Conservation (phyloP, 768 basidiomycete genomes). For the Russula emetica region DNA sequence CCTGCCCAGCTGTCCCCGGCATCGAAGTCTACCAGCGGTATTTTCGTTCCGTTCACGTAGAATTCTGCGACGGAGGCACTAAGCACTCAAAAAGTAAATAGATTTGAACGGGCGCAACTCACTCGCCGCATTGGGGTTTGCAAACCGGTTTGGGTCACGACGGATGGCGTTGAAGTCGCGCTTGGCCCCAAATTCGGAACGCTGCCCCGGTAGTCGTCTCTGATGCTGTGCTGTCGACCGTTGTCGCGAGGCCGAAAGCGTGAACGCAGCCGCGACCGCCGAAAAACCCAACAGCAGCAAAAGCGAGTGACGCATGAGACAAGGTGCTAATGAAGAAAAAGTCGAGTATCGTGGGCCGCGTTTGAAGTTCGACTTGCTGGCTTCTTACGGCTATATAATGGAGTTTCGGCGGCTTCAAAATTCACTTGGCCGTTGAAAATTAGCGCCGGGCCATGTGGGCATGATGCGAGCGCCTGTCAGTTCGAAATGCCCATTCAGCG, state of each 20-base stretch:
- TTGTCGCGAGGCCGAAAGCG: background rate
- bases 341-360: background rate
- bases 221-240: background rate
- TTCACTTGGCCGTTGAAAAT: no score
- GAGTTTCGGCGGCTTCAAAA: background rate
- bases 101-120: slow-evolving; percentile 1
- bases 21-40: slow-evolving; percentile 27
- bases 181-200: background rate
- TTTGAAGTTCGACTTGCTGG: no score
- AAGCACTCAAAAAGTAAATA: background rate
- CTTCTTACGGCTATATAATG: slow-evolving; percentile 14
- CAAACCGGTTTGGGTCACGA: background rate
- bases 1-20: slow-evolving; percentile 27
- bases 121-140: slow-evolving; percentile 12
- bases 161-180: background rate
- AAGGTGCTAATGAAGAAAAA: background rate
- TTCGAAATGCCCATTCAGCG: background rate
- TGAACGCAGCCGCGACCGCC: background rate
- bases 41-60: slow-evolving; percentile 15
- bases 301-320: background rate
- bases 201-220: background rate
- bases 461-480: no score
- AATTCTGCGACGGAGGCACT: slow-evolving; percentile 7
- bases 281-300: slow-evolving; percentile 7
- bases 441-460: background rate